A percentile compares a stretch with the other conserved stretches of the same genome.
Evolutionary conservation across 1,284 basidiomycete species (phyloP).

Genomic region (Heterobasidion irregulare): DNA sequence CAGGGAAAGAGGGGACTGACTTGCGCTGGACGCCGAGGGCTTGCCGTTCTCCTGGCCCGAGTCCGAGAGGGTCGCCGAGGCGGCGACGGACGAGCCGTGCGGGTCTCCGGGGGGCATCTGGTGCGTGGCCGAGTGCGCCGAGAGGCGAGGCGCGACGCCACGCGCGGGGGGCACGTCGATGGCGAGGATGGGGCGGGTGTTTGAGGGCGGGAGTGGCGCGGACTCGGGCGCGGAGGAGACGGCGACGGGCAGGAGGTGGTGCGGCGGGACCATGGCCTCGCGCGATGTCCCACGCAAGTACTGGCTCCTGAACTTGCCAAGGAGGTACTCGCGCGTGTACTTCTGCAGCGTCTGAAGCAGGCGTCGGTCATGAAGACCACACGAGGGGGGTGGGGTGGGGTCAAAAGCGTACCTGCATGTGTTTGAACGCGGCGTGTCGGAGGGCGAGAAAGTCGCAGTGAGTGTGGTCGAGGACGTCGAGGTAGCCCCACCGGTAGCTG

Average conservation of each 20-base stretch:
- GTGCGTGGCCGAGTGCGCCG: slow-evolving; percentile 8
- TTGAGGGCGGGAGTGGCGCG: slow-evolving; percentile 34
- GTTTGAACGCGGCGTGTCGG: slow-evolving; percentile 68
- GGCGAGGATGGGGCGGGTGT: slow-evolving; percentile 50
- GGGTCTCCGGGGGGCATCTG: slow-evolving; percentile 9
- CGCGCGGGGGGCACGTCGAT: slow-evolving; percentile 52
- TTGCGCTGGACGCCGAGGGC: slow-evolving; percentile 15
- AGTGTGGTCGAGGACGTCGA: slow-evolving; percentile 67
- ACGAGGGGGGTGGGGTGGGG: slow-evolving; percentile 15
- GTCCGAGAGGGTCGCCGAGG: slow-evolving; percentile 16
- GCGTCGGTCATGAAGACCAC: slow-evolving; percentile 5
- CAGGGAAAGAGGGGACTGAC: slow-evolving; percentile 17
- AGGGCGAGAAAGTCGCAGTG: slow-evolving; percentile 75
- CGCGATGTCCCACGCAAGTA: slow-evolving; percentile 23
- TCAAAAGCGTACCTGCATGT: slow-evolving; percentile 60
- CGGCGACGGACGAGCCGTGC: slow-evolving; percentile 7
- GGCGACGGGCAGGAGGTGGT: slow-evolving; percentile 3
- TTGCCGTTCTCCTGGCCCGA: slow-evolving; percentile 20
- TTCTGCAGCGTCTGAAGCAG: slow-evolving; percentile 61
- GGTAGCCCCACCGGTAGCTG: slow-evolving; percentile 68
- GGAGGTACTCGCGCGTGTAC: slow-evolving; percentile 75
- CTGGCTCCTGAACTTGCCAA: slow-evolving; percentile 66
- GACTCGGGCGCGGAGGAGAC: slow-evolving; percentile 8
- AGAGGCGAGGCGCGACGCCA: slow-evolving; percentile 23
- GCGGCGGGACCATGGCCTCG: slow-evolving; percentile 22